A percentile compares a stretch with the other conserved stretches of the same genome.
Evolutionary conservation across 805 yeast genomes (phyloP).

Genomic region (Sungouiella blattae): DNA sequence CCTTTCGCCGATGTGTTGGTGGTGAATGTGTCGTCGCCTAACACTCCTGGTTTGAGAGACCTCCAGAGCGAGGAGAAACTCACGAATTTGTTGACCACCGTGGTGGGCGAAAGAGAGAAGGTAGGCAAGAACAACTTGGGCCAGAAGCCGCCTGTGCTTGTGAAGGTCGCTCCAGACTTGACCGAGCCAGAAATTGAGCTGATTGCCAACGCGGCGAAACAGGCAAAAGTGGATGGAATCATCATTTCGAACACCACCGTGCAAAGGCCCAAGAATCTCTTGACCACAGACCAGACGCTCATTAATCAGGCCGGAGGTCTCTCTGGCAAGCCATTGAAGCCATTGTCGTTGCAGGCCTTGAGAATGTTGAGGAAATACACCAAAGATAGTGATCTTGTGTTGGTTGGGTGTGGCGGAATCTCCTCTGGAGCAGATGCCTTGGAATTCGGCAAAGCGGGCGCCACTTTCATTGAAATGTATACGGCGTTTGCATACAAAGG

Average conservation of each 20-base stretch:
- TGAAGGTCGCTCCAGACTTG: conserved; percentile 92
- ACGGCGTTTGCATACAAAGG: conserved; percentile 92
- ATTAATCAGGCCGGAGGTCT: conserved; percentile 76
- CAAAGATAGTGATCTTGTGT: conserved; percentile 66
- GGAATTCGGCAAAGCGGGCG: conserved; percentile 92
- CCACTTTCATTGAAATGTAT: conserved; percentile 80
- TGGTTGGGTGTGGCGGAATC: conserved; percentile 95
- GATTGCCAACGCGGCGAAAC: conserved; percentile 76
- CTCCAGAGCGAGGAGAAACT: conserved; percentile 77
- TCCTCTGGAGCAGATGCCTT: conserved; percentile 82
- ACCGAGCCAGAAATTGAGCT: conserved; percentile 75
- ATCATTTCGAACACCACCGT: conserved; percentile 91
- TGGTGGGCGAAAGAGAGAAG: conserved; percentile 62
- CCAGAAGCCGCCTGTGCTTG: conserved; percentile 72
- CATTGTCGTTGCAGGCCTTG: conserved; percentile 68
- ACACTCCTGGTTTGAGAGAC: conserved; percentile 91
- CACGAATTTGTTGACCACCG: conserved; percentile 60
- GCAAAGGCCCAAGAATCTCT: conserved; percentile 65
- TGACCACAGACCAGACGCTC: conserved; percentile 42
- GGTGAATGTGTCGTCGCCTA: conserved; percentile 90
- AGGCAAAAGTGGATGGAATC: conserved; percentile 82
- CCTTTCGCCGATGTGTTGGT: conserved; percentile 85
- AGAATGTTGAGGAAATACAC: conserved; percentile 69
- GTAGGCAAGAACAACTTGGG: conserved; percentile 41
- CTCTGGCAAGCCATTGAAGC: conserved; percentile 90